A percentile compares a stretch with the other conserved stretches of the same genome.
Evolutionary conservation across 1,284 basidiomycete genomes (phyloP).

Genomic region (Malassezia slooffiae): DNA sequence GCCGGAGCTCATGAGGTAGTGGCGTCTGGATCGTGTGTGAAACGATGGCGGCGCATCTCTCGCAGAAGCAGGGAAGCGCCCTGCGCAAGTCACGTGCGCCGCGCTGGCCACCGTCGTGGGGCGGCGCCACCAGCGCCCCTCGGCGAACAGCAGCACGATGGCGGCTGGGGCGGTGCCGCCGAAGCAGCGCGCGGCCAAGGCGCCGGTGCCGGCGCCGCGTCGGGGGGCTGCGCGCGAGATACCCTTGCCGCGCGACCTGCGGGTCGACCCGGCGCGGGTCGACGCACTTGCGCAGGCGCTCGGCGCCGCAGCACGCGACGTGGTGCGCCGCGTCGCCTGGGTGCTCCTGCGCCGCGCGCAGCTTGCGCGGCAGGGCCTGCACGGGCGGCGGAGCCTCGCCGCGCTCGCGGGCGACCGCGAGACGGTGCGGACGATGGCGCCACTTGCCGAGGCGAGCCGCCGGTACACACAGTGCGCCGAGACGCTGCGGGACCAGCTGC

Average conservation of each 20-base stretch:
- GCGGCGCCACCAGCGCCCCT: too few relatives aligned
- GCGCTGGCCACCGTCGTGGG: too few relatives aligned
- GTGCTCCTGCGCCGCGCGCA: conserved; percentile 8
- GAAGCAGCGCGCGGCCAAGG: too few relatives aligned
- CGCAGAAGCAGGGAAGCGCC: not conserved
- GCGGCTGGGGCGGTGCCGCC: too few relatives aligned
- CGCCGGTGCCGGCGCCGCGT: too few relatives aligned
- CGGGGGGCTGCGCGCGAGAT: too few relatives aligned
- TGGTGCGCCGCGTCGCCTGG: conserved; percentile 12
- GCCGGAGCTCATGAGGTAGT: conserved; percentile 14
- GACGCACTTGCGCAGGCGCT: not conserved
- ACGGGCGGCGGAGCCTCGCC: too few relatives aligned
- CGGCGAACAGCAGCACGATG: too few relatives aligned
- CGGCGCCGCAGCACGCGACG: not conserved
- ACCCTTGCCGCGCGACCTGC: not conserved
- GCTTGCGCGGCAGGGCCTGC: conserved; percentile 2
- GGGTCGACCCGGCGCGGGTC: not conserved
- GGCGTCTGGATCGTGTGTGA: conserved; percentile 12
- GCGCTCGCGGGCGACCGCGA: not conserved
- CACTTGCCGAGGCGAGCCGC: conserved; percentile 4
- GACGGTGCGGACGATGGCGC: not conserved
- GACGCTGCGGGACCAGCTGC: conserved; percentile 8
- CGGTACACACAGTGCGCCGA: not conserved
- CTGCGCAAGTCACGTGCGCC: not conserved
- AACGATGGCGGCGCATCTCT: conserved; percentile 6